These are phyloP conservation scores for Crithidia fasciculata DNA, from an alignment of 208 protist genomes.

Conservation along the genomic window DNA sequence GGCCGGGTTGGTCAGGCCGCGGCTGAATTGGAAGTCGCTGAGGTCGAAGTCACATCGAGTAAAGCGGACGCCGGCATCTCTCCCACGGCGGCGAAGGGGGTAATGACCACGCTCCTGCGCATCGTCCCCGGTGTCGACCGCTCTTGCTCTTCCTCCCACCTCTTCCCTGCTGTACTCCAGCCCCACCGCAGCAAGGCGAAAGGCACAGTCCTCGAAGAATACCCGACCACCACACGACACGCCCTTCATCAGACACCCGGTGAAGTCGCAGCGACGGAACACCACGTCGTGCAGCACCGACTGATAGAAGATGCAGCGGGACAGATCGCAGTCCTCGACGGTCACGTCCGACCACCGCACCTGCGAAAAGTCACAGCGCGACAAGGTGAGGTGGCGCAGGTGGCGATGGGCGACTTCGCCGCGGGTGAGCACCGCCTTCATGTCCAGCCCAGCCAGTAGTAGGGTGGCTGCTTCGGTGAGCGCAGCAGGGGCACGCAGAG, in stretches of 20 bases:
- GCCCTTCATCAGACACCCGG: constrained; percentile 50
- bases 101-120: no score
- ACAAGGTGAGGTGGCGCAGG: constrained; percentile 46
- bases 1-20: constrained; percentile 25
- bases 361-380: constrained; percentile 61
- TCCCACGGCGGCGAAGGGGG: background rate
- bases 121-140: background rate
- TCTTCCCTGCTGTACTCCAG: constrained; percentile 17
- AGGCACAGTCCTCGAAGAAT: constrained; percentile 60
- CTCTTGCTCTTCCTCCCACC: background rate
- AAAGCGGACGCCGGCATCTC: constrained; percentile 37
- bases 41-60: constrained; percentile 74
- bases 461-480: constrained; percentile 31
- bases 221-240: constrained; percentile 32
- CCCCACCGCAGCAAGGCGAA: constrained; percentile 58
- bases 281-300: constrained; percentile 32
- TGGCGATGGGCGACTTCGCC: constrained; percentile 31
- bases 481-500: background rate
- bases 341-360: constrained; percentile 46
- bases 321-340: constrained; percentile 58
- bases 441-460: constrained; percentile 61
- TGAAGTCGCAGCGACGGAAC: constrained; percentile 74
- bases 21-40: constrained; percentile 59
- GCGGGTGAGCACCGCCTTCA: constrained; percentile 64
- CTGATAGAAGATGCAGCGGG: constrained; percentile 61